A percentile compares a stretch with the other conserved stretches of the same genome.
Conservation (phyloP, 345 rosid species). For the Kandelia obovata region DNA sequence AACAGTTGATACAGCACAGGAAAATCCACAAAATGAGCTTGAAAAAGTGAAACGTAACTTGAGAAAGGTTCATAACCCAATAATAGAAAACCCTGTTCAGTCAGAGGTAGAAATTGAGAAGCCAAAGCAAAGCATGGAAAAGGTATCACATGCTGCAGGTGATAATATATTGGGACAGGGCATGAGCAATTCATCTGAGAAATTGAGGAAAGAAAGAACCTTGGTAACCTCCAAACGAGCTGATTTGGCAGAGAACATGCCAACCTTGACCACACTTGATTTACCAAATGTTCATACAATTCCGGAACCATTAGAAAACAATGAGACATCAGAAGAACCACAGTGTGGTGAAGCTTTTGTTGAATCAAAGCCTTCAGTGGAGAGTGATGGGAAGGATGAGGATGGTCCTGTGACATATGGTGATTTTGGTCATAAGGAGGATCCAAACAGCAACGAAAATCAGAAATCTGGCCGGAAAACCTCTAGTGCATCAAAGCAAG, state of each 20-base stretch:
- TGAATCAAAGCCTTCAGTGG: not conserved
- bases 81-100: constrained; percentile 1
- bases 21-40: constrained; percentile 23
- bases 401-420: constrained; percentile 6
- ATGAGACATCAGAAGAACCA: not conserved
- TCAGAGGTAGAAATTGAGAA: constrained; percentile 8
- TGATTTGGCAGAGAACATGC: not conserved
- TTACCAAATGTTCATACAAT: not conserved
- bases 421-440: constrained; percentile 10
- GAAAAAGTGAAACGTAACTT: constrained; percentile 24
- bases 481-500: constrained; percentile 21
- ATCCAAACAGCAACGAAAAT: constrained; percentile 5
- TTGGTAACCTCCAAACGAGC: not conserved
- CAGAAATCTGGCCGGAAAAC: constrained; percentile 19
- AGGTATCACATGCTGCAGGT: not conserved
- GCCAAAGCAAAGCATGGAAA: constrained; percentile 17
- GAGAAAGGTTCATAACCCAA: constrained; percentile 18
- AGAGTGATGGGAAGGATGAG: constrained; percentile 4
- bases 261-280: not conserved
- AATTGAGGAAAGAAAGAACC: constrained; percentile 4
- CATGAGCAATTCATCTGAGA: not conserved
- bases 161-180: not conserved
- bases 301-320: not conserved
- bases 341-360: not conserved
- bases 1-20: constrained; percentile 9